Percentiles rank a stretch among this genome's conserved stretches.
Evolutionary conservation across 2,329 filamentous ascomycete genomes (phyloP).

Genomic region (Xylariales sp.): DNA sequence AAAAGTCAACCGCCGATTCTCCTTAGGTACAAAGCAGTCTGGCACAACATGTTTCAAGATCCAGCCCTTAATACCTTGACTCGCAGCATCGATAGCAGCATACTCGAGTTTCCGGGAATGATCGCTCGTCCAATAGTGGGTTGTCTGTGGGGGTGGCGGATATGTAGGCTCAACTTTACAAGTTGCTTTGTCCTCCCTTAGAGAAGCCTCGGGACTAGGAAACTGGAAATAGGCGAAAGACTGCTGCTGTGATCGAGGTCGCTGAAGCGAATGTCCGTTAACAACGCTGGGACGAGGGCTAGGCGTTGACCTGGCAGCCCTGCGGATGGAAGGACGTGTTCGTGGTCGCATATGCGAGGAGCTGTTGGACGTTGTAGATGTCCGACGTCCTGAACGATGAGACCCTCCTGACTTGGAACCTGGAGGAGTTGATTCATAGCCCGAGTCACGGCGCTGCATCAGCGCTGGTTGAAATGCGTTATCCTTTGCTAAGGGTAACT

Average conservation of each 20-base stretch:
- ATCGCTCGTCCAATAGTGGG: conserved; percentile 65
- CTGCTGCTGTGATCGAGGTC: conserved; percentile 19
- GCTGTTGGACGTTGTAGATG: conserved; percentile 24
- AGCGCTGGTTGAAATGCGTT: conserved; percentile 28
- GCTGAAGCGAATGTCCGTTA: conserved; percentile 17
- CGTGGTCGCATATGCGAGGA: conserved; percentile 29
- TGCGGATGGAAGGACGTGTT: conserved; percentile 37
- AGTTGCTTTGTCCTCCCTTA: conserved; percentile 12
- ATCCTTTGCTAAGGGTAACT: conserved; percentile 13
- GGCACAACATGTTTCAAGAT: conserved; percentile 53
- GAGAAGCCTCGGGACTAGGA: conserved; percentile 36
- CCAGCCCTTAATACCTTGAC: conserved; percentile 56
- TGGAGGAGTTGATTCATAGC: conserved; percentile 49
- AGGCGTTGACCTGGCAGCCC: conserved; percentile 34
- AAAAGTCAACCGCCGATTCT: conserved; percentile 46
- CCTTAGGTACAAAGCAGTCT: conserved; percentile 53
- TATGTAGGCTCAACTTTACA: conserved; percentile 22
- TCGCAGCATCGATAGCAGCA: conserved; percentile 61
- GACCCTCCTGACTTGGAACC: conserved; percentile 35
- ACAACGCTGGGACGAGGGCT: conserved; percentile 16
- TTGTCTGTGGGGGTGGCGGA: conserved; percentile 50
- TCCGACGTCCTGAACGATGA: conserved; percentile 22
- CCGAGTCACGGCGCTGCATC: conserved; percentile 54
- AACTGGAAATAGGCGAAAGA: conserved; percentile 44
- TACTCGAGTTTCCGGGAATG: conserved; percentile 59